phyloP scores from a whole-genome alignment of 768 basidiomycete genomes.

The Megacollybia marginata region DNA sequence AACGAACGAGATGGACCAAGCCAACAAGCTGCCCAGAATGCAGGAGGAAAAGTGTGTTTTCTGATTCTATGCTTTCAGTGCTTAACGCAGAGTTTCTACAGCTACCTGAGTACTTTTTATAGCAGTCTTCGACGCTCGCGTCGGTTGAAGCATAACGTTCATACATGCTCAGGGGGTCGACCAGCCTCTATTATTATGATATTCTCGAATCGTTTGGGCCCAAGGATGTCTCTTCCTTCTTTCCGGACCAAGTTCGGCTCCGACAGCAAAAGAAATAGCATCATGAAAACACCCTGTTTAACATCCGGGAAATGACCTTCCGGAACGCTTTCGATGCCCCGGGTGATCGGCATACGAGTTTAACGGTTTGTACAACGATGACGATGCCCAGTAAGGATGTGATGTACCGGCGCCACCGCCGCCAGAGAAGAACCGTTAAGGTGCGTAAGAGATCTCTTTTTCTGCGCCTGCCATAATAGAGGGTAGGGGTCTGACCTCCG shows the following conservation, averaged over 20 bases:
- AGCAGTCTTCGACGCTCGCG: conserved; percentile 5
- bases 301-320: no score
- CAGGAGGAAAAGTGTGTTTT: conserved; percentile 55
- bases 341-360: background rate
- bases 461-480: conserved; percentile 57
- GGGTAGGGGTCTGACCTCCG: conserved; percentile 27
- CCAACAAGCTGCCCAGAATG: conserved; percentile 69
- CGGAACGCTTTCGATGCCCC: no score
- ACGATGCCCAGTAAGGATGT: conserved; percentile 25
- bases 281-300: no score
- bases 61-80: background rate
- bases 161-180: no score
- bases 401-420: conserved; percentile 45
- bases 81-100: conserved; percentile 17
- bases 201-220: no score
- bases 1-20: conserved; percentile 86
- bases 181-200: no score
- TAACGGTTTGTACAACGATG: conserved; percentile 5
- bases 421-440: conserved; percentile 57
- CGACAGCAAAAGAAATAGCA: no score
- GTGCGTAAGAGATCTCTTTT: conserved; percentile 64
- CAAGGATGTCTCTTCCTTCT: no score
- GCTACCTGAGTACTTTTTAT: conserved; percentile 80
- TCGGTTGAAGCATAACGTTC: no score
- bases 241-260: no score